These are phyloP conservation scores for Croton laevigatus DNA, from an alignment of 441 rosid species.

Conservation along the genomic window DNA sequence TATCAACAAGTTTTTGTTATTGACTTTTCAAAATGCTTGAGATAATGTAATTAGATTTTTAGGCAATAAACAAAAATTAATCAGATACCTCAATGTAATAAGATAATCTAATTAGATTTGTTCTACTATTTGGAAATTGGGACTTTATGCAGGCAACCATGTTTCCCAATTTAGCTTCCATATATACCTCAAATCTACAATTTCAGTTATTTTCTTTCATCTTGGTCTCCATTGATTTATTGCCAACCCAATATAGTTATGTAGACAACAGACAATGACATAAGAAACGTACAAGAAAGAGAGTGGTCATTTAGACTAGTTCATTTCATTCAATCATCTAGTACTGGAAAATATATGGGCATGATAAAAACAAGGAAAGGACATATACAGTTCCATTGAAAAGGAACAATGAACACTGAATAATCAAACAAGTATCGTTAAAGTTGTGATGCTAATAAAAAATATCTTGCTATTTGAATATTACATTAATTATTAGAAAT, in stretches of 20 bases:
- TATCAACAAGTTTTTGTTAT: not conserved
- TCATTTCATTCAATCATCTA: not conserved
- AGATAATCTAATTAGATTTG: not conserved
- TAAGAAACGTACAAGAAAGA: not conserved
- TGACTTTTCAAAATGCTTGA: not conserved
- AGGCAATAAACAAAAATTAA: not conserved
- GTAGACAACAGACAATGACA: not conserved
- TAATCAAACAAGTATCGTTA: not conserved
- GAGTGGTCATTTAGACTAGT: not conserved
- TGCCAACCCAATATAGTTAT: not conserved
- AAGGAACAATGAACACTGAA: too few species aligned
- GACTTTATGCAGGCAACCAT: not conserved
- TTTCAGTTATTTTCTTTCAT: not conserved
- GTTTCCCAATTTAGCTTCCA: not conserved
- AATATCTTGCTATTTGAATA: not conserved
- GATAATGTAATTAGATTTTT: not conserved
- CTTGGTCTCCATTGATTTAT: not conserved
- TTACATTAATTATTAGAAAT: not conserved
- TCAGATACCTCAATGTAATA: not conserved
- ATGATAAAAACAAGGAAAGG: too few species aligned
- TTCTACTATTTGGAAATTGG: not conserved
- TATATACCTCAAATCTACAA: not conserved
- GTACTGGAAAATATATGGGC: too few species aligned
- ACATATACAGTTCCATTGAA: too few species aligned
- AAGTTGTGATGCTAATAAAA: not conserved